Evolutionary conservation across 345 rosid genomes (phyloP), one percentile per base, ranked within the genome.

Genomic region (Physaria fendleri): DNA sequence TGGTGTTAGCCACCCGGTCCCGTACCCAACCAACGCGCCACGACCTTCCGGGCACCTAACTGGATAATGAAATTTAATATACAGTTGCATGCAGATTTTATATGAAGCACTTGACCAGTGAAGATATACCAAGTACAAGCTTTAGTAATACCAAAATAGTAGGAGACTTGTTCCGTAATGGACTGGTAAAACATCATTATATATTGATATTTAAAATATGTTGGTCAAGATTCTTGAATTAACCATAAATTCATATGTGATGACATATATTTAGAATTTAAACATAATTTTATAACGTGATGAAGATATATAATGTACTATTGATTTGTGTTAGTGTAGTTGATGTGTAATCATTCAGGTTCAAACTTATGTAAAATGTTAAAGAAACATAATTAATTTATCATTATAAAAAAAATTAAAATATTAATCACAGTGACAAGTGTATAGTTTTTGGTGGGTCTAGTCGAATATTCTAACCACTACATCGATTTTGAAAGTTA

Each of bases 401-500:
- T n/a, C n/a, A n/a, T n/a, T n/a, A n/a, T n/a, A n/a, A n/a, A n/a
- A n/a, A n/a, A n/a, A n/a, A n/a, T n/a, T n/a, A n/a, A 53, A 42
- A 61, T 41, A 12, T 18, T 17, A 28, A 6, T 8, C 29, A n/a
- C 5, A 7, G 8, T 13, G n/a, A 29, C 30, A 58, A 58, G 39
- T 58, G 40, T 15, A 21, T 15, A 16, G 13, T 12, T 18, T 3
- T 24, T 12, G 11, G 38, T 35, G 53, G 69, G 62, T 65, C 55
- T 29, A 43, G 32, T 35, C 40, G 70, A 55, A 55, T 65, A 64
- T 64, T 16, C 65, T 46, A 38, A 22, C 51, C 21, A 9, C 12
- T 27, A 14, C 34, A 21, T 22, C 12, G 22, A 44, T 54, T 25
- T 41, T 37, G 39, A 33, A 44, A 64, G 51, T 9, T 23, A 35